Percentiles rank a stretch among this genome's conserved stretches.
Conservation (phyloP, 129 eudicot genomes). For the Arctium minus region DNA sequence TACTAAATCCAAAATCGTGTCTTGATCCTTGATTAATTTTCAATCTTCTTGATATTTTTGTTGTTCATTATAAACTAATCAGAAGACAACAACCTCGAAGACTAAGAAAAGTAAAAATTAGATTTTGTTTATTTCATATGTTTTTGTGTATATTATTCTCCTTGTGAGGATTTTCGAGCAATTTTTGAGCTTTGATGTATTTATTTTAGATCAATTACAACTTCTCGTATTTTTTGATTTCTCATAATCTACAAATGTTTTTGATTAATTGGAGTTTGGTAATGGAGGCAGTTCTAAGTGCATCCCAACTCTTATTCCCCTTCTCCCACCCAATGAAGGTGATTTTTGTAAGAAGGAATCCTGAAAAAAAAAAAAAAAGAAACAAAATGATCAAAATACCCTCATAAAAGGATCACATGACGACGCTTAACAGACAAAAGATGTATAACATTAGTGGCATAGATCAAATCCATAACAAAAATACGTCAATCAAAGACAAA, state of each 20-base stretch:
- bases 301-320: background rate
- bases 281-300: background rate
- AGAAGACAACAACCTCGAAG: background rate
- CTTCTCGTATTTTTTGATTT: background rate
- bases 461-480: background rate
- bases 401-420: background rate
- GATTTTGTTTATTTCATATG: too few species aligned
- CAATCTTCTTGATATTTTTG: background rate
- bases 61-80: background rate
- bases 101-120: too few species aligned
- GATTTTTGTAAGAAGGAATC: background rate
- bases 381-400: background rate
- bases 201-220: background rate
- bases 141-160: background rate
- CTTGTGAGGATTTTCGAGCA: background rate
- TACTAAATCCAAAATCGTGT: background rate
- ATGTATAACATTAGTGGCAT: background rate
- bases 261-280: too few species aligned
- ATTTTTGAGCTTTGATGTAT: background rate
- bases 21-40: background rate
- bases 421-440: background rate
- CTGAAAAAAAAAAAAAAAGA: background rate
- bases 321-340: background rate
- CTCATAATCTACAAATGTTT: background rate
- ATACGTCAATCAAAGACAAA: background rate